phyloP scores from a whole-genome alignment of 2,329 filamentous ascomycete genomes.

The Cercospora sp. region DNA sequence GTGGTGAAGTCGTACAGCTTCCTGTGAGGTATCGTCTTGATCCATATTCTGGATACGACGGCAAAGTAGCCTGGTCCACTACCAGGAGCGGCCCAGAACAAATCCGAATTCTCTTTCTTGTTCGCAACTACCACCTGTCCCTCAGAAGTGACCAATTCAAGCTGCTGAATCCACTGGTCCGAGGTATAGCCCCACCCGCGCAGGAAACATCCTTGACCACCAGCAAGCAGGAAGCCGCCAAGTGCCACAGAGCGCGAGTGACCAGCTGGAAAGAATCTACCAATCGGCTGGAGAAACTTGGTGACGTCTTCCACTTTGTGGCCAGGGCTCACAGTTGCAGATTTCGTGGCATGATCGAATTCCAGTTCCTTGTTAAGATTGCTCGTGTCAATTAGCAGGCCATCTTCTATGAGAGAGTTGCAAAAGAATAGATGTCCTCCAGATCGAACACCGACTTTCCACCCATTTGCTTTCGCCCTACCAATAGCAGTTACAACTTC shows the following conservation, averaged over 20 bases:
- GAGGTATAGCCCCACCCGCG: neutral
- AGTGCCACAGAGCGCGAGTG: neutral
- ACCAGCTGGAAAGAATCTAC: neutral
- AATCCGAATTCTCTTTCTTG: neutral
- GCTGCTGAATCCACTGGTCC: neutral
- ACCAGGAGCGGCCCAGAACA: neutral
- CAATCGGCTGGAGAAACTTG: neutral
- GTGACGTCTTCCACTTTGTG: neutral
- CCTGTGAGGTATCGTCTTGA: neutral
- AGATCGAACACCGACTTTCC: neutral
- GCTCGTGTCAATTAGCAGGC: neutral
- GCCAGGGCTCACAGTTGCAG: neutral
- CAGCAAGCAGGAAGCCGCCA: neutral
- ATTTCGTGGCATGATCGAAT: neutral
- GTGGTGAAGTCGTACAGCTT: neutral
- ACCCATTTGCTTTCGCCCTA: neutral
- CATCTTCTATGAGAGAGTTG: neutral
- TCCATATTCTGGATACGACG: neutral
- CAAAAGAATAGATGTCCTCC: neutral
- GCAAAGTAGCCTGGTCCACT: neutral
- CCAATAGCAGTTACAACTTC: neutral
- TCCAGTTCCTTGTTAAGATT: neutral
- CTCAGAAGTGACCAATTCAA: neutral
- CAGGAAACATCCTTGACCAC: neutral
- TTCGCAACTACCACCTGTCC: neutral